Evolutionary conservation across 2,329 filamentous ascomycete species (phyloP).

Genomic region (Escovopsis sp.): DNA sequence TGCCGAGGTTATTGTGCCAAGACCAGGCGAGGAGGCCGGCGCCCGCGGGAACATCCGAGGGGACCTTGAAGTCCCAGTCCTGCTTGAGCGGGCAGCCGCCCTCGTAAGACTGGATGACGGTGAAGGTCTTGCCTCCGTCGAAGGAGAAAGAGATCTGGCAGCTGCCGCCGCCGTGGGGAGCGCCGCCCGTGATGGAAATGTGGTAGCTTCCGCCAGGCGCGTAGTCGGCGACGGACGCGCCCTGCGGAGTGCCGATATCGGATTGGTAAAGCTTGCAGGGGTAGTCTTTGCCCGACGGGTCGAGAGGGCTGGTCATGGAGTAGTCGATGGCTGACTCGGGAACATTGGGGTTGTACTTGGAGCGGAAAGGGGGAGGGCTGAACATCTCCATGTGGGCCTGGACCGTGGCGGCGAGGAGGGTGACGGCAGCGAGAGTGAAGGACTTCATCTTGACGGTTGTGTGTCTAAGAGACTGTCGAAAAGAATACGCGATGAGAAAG

Average conservation of each 20-base stretch:
- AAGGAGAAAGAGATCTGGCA: conserved; percentile 64
- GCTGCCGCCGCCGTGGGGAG: conserved; percentile 52
- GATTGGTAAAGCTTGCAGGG: conserved; percentile 53
- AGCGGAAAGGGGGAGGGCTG: conserved; percentile 32
- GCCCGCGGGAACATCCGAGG: conserved; percentile 41
- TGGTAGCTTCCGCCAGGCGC: conserved; percentile 44
- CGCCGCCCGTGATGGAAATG: conserved; percentile 46
- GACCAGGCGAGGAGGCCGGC: conserved; percentile 60
- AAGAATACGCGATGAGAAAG: background rate
- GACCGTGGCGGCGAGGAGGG: conserved; percentile 3
- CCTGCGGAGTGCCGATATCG: conserved; percentile 29
- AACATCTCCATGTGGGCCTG: conserved; percentile 36
- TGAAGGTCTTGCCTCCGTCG: conserved; percentile 54
- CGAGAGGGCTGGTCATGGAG: conserved; percentile 52
- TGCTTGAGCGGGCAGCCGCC: conserved; percentile 36
- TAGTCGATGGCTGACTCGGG: conserved; percentile 41
- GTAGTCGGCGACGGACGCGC: conserved; percentile 43
- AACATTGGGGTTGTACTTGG: conserved; percentile 36
- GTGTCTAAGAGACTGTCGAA: background rate
- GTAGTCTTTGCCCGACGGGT: conserved; percentile 45
- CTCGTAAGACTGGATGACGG: conserved; percentile 44
- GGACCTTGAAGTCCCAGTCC: conserved; percentile 50
- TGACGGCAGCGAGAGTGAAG: conserved; percentile 2
- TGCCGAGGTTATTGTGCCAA: conserved; percentile 61
- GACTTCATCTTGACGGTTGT: conserved; percentile 4